Evolutionary conservation across 2,329 filamentous ascomycete genomes (phyloP).

Genomic region (Talaromyces sp.): DNA sequence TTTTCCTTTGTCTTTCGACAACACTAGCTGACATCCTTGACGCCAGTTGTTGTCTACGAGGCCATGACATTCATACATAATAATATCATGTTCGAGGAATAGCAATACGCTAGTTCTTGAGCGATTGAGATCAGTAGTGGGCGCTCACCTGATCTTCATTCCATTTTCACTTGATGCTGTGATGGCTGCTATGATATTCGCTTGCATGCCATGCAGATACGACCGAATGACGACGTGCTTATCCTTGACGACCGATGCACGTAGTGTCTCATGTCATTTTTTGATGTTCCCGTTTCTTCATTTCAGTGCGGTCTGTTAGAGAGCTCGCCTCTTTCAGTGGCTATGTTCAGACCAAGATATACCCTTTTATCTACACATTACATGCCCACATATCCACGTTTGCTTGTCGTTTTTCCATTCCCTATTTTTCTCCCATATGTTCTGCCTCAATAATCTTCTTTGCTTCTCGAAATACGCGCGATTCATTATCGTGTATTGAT

Average conservation of each 20-base stretch:
- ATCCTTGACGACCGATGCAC: slow-evolving; percentile 2
- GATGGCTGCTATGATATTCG: background rate
- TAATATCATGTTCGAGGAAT: background rate
- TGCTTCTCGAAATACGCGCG: no score
- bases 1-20: slow-evolving; percentile 13
- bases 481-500: no score
- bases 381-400: slow-evolving; percentile 10
- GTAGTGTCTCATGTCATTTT: background rate
- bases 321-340: slow-evolving; percentile 7
- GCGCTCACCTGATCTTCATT: background rate
- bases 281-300: background rate
- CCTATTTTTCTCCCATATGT: background rate
- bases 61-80: slow-evolving; percentile 15
- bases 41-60: slow-evolving; percentile 13
- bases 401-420: background rate
- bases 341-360: slow-evolving; percentile 10
- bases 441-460: no score
- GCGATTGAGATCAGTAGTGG: background rate
- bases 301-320: background rate
- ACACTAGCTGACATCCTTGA: background rate
- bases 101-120: background rate
- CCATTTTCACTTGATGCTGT: background rate
- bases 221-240: slow-evolving; percentile 3
- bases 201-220: background rate
- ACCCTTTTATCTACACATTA: slow-evolving; percentile 13